Conservation (phyloP, 352 stramenopile genomes). For the Peronospora tabacina region DNA sequence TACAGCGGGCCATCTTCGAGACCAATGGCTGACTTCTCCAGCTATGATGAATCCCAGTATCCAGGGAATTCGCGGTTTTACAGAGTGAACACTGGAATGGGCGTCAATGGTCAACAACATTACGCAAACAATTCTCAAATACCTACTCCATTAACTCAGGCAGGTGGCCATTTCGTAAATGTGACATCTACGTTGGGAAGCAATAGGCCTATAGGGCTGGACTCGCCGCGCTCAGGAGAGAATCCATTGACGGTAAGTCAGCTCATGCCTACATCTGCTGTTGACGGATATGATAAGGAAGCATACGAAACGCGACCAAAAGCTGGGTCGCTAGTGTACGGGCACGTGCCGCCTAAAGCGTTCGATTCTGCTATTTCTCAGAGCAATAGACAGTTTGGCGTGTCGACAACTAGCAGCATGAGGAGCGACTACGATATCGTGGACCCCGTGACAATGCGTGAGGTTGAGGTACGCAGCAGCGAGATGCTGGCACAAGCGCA, state of each 20-base stretch:
- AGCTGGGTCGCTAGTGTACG: conserved; percentile 1
- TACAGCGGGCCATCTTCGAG: conserved; percentile 9
- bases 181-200: conserved; percentile 9
- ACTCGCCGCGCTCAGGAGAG: conserved; percentile 11
- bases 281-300: conserved; percentile 11
- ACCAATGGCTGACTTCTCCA: conserved; percentile 30
- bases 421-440: conserved; percentile 73
- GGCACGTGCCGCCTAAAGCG: background rate
- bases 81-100: conserved; percentile 20
- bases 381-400: conserved; percentile 10
- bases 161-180: conserved; percentile 22
- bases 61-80: conserved; percentile 30
- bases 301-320: conserved; percentile 12
- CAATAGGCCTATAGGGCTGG: conserved; percentile 7
- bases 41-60: conserved; percentile 13
- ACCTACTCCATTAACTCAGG: background rate
- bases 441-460: conserved; percentile 43
- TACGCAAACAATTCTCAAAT: conserved; percentile 13
- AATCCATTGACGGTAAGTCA: conserved; percentile 28
- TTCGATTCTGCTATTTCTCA: conserved; percentile 12
- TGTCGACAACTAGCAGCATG: conserved; percentile 33
- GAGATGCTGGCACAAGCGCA: conserved; percentile 52
- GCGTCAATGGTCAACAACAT: conserved; percentile 2
- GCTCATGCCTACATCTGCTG: conserved; percentile 16
- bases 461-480: conserved; percentile 55